Base-by-base conservation (phyloP, 139 green algal genomes). In the Closterium sp. region DNA sequence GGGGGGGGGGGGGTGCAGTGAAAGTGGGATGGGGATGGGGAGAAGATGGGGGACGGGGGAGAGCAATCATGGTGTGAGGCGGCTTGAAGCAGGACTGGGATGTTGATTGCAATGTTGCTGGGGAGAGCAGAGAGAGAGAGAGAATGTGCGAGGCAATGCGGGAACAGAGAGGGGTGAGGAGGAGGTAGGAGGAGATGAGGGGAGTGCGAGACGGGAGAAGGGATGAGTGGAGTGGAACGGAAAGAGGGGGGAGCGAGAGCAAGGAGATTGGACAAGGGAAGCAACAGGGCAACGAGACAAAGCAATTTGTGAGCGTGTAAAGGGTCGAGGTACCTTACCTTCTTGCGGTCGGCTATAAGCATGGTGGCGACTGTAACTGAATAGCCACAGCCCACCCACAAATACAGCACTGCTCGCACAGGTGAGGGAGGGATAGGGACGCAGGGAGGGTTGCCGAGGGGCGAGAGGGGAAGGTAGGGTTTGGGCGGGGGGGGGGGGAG, bases 311-410 rank as follows among this genome's bases (percentile, higher is more conserved):
- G 13, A 7, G 38, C 38, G 13, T 17, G 38, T 50, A 42, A 4
- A 42, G 62, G 62, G 62, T 79, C 13, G 62, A 27, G 17, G 62
- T 79, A 79, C 62, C 62, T 79, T 79, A 79, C 62, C 62, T 79
- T 79, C 19, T 79, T 24, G 17, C 62, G 13, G 62, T 79, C 62
- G 17, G 62, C 62, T 79, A 79, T 79, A 24, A 79, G 62, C 62
- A 79, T 27, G 17, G 62, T 79, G 62, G 62, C 62, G 17, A 79
- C 62, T 79, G 19, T 24, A 3, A 79, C 62, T 79, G 62, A 27
- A 24, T 79, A 79, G 62, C 62, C 62, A 87, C 85, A 87, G n/a
- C 85, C 85, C 85, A 87, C 85, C 85, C 85, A 87, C n/a, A 87
- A 5, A 24, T 87, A 87, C 9, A 87, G 28, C 85, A 87, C 85